phyloP scores from a whole-genome alignment of 495 filamentous ascomycete genomes.

The Aspergillus baeticus region DNA sequence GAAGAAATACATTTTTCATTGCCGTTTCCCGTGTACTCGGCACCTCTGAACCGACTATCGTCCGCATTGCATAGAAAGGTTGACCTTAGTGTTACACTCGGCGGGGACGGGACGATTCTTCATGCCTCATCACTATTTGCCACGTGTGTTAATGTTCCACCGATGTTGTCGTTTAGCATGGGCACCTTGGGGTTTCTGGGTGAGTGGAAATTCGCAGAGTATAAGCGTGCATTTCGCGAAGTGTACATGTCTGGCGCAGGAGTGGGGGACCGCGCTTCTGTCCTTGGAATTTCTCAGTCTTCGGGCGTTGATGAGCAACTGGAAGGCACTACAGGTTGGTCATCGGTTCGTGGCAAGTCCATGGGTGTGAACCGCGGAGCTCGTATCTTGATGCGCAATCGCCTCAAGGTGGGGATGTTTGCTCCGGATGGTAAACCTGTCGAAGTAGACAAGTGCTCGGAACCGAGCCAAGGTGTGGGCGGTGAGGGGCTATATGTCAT shows the following conservation, averaged over 20 bases:
- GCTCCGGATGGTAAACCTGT: conserved; percentile 55
- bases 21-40: conserved; percentile 72
- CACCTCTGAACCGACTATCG: conserved; percentile 33
- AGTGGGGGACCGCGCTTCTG: conserved; percentile 45
- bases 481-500: conserved; percentile 71
- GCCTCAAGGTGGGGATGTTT: conserved; percentile 80
- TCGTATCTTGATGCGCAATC: conserved; percentile 80
- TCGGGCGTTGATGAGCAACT: conserved; percentile 15
- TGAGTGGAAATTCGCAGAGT: conserved; percentile 92
- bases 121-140: conserved; percentile 90
- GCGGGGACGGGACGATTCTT: conserved; percentile 93
- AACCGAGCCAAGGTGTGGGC: conserved; percentile 10
- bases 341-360: conserved; percentile 71
- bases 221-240: conserved; percentile 86
- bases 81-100: conserved; percentile 84
- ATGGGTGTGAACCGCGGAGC: conserved; percentile 74
- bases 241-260: conserved; percentile 88
- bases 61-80: conserved; percentile 60
- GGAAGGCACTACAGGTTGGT: conserved; percentile 59
- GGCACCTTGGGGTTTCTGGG: conserved; percentile 92
- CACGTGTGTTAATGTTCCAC: conserved; percentile 76
- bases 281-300: conserved; percentile 30
- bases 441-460: conserved; percentile 25
- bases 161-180: conserved; percentile 95
- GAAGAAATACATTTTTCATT: conserved; percentile 69